Percentiles rank a stretch among this genome's conserved stretches.
Conservation (phyloP, 192 early-diverging fungal species). For the Coemansia sp. region DNA sequence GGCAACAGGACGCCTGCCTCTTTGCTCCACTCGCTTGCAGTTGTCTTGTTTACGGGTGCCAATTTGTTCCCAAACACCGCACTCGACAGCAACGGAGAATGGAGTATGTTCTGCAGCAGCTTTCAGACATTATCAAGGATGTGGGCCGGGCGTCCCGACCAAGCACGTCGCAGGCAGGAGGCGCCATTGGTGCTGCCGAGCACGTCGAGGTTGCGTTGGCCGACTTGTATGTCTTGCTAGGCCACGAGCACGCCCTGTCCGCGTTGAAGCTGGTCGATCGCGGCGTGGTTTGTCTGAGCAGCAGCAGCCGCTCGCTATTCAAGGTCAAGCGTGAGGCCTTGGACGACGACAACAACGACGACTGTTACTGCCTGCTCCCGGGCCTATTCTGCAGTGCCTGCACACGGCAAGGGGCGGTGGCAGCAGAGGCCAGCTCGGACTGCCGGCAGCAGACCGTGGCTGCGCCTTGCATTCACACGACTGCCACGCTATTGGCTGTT, state of each 20-base stretch:
- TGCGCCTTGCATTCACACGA: slow-evolving; percentile 32
- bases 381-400: slow-evolving; percentile 39
- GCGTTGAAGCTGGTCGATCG: slow-evolving; percentile 38
- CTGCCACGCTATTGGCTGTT: slow-evolving; percentile 34
- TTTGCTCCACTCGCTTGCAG: too few species aligned
- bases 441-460: background rate
- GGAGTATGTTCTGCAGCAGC: slow-evolving; percentile 41
- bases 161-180: background rate
- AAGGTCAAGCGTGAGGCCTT: slow-evolving; percentile 5
- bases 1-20: too few species aligned
- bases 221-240: slow-evolving; percentile 34
- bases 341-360: slow-evolving; percentile 3
- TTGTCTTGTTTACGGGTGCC: too few species aligned
- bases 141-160: too few species aligned
- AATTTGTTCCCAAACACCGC: too few species aligned
- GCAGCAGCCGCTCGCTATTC: slow-evolving; percentile 29
- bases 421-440: background rate
- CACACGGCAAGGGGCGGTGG: background rate
- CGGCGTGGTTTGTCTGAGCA: slow-evolving; percentile 37
- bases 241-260: slow-evolving; percentile 18
- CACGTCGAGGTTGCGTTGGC: slow-evolving; percentile 1
- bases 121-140: slow-evolving; percentile 28
- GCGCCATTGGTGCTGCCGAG: background rate
- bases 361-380: slow-evolving; percentile 44
- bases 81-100: too few species aligned